Evolutionary conservation across 208 protist genomes (phyloP), one percentile per base, ranked within the genome.

Genomic region (Leishmania amazonensis): DNA sequence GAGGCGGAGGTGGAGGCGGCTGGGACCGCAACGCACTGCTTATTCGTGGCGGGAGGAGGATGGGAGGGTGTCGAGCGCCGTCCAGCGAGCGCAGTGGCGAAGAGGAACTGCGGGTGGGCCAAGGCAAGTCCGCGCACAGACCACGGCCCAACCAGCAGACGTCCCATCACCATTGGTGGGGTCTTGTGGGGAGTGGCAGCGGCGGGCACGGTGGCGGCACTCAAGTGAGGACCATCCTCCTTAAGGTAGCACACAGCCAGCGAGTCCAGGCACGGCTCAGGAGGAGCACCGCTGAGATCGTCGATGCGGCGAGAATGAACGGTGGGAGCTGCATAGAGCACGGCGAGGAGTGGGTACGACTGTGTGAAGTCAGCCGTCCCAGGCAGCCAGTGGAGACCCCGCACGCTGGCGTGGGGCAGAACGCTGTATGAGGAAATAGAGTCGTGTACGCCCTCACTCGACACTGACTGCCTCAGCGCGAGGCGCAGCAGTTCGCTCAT

Each of bases 331-430:
- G 78, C 78, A 74, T 91, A 83, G 24, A 91, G 72, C 75, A 89
- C 45, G 42, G 88, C 85, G 38, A 91, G 82, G 47, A 91, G 76
- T n/a, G 90, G 90, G 47, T 77, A 87, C 49, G 31, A 19, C 73
- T 83, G 60, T 38, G 75, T 72, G 24, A 80, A 78, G 78, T 89
- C 88, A 7, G 76, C 53, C 19, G 83, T 85, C 53, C 47, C 80
- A 2, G 84, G 74, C 76, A 94, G 82, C 90, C 90, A 94, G 13
- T 68, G 74, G 9, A 94, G 31, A 0, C 82, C 70, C 11, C 90
- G 81, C 51, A 89, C 68, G 70, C 82, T 74, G 40, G 71, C 24
- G 72, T n/a, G 31, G 31, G 57, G 40, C 31, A 53, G n/a, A 19
- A 35, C 31, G 24, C 9, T 17, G 28, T 19, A 65, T 31, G 53